Base-by-base conservation (phyloP, 1,284 basidiomycete species). In the Pulchroboletus neoregius region DNA sequence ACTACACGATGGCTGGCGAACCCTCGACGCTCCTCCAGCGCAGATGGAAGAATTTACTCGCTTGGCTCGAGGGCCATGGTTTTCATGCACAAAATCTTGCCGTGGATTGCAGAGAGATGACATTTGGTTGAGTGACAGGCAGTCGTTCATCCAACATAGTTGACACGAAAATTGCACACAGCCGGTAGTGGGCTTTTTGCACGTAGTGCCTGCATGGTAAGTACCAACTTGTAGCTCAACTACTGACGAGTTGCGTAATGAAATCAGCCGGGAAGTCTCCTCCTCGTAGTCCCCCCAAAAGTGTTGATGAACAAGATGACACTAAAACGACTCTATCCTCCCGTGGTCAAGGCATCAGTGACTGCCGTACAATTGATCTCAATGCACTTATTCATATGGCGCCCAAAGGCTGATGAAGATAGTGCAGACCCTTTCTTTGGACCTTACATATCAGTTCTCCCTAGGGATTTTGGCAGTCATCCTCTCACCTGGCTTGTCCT, bases 151-250 rank as follows among this genome's bases (percentile, higher is more conserved):
- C 3, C 46, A 22, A 23, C 40, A 6, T 31, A 26, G 22, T 31
- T 56, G 41, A 52, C 43, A 37, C 30, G 30, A 50, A 30, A 39
- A 20, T 27, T 27, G 6, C 40, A 23, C 37, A 36, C 77, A 56
- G 76, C 79, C 27, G 89, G 88, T 13, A 73, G 82, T 65, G 89
- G 88, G 9, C 70, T 93, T 22, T 86, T 85, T 61, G 74, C 84
- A 5, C 59, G 70, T 3, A 59, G 62, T 33, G 53, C 70, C 27
- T 72, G 79, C 51, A 58, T 68, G 31, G 81, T 81, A 49, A 53
- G 74, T 49, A 12, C 23, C 15, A 24, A 6, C 10, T 27, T 8
- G 7, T 23, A 22, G 8, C 8, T 8, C 27, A 11, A 22, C 15
- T 23, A 12, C 8, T 6, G 10, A 27, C n/a, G 12, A 39, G 13